Evolutionary conservation across 2,329 filamentous ascomycete genomes (phyloP).

Genomic region (Apiospora hydei): DNA sequence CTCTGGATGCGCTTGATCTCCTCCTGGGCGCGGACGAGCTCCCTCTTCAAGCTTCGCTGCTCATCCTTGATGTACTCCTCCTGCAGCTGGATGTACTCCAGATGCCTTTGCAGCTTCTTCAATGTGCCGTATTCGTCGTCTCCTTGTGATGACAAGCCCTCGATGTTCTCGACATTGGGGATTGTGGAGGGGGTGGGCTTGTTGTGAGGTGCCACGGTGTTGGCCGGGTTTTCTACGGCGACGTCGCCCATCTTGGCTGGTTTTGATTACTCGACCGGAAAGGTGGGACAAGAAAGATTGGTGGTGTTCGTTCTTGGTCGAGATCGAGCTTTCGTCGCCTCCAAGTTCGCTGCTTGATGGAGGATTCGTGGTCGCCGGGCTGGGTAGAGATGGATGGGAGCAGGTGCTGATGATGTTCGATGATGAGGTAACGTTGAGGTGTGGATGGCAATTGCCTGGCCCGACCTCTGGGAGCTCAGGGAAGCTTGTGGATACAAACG

Average conservation of each 20-base stretch:
- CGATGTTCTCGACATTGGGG: slow-evolving; percentile 88
- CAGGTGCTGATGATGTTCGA: slow-evolving; percentile 5
- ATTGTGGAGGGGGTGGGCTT: slow-evolving; percentile 82
- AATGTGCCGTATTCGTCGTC: slow-evolving; percentile 93
- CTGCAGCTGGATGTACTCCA: slow-evolving; percentile 98
- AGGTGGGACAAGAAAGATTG: not conserved
- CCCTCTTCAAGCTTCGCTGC: slow-evolving; percentile 95
- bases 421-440: slow-evolving; percentile 22
- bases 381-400: not conserved
- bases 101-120: slow-evolving; percentile 95
- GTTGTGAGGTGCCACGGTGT: slow-evolving; percentile 78
- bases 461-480: slow-evolving; percentile 8
- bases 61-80: slow-evolving; percentile 99
- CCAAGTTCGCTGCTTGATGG: not conserved
- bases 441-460: slow-evolving; percentile 20
- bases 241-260: slow-evolving; percentile 78
- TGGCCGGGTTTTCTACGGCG: slow-evolving; percentile 81
- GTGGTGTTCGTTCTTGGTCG: not conserved
- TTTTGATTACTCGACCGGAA: not conserved
- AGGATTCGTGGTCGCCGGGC: slow-evolving; percentile 1
- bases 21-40: slow-evolving; percentile 95
- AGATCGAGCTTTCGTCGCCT: not conserved
- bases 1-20: slow-evolving; percentile 99
- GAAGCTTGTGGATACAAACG: slow-evolving; percentile 17
- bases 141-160: slow-evolving; percentile 80